These are phyloP conservation scores for Nothopassalora personata DNA, from an alignment of 2,329 filamentous ascomycete genomes.

Conservation along the genomic window DNA sequence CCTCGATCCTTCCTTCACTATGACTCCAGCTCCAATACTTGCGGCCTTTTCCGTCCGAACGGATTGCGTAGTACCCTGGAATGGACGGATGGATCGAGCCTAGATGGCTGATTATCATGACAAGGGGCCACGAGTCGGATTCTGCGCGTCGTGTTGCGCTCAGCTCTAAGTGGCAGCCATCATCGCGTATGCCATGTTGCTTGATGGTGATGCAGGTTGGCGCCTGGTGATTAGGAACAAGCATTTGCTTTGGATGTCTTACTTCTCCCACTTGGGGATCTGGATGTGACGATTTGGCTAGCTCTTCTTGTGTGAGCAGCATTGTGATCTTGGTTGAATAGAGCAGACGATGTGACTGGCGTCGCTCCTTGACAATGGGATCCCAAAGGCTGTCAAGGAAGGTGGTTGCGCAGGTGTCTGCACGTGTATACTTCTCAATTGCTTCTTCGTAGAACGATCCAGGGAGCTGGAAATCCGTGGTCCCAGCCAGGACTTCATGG, in stretches of 20 bases:
- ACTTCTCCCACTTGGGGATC: conserved; percentile 17
- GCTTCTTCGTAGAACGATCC: not conserved
- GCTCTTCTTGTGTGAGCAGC: conserved; percentile 12
- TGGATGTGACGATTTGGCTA: conserved; percentile 8
- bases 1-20: too few relatives aligned
- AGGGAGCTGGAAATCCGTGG: not conserved
- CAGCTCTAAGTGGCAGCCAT: too few relatives aligned
- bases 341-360: not conserved
- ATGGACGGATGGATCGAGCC: too few relatives aligned
- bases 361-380: too few relatives aligned
- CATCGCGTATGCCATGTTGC: too few relatives aligned
- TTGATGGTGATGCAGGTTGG: not conserved
- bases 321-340: conserved; percentile 4
- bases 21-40: too few relatives aligned
- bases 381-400: too few relatives aligned
- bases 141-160: too few relatives aligned
- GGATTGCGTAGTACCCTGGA: too few relatives aligned
- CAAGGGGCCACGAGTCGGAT: too few relatives aligned
- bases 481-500: not conserved
- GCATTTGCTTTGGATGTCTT: not conserved
- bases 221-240: not conserved
- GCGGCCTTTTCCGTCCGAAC: too few relatives aligned
- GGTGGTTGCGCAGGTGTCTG: not conserved
- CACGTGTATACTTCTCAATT: not conserved
- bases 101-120: too few relatives aligned